Conservation (phyloP, 2,329 filamentous ascomycete genomes). For the Chalaropsis ovoidea region DNA sequence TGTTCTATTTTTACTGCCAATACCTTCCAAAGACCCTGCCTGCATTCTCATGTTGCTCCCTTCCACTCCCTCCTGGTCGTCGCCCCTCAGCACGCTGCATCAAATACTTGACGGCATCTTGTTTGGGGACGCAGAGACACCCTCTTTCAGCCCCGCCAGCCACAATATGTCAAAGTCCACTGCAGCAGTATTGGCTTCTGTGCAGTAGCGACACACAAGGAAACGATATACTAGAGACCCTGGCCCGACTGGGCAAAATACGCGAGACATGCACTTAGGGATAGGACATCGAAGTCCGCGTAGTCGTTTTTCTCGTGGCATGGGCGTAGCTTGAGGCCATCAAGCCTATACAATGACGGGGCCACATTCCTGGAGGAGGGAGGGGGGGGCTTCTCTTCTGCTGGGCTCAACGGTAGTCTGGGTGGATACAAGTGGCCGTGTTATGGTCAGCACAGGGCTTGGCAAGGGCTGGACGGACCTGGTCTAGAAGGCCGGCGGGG, state of each 20-base stretch:
- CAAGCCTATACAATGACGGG: neutral
- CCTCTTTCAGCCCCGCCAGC: neutral
- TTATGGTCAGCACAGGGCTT: neutral
- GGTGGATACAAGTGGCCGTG: neutral
- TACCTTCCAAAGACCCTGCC: neutral
- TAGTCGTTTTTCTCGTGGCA: neutral
- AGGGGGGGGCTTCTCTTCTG: neutral
- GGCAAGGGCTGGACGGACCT: neutral
- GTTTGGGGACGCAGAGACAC: neutral
- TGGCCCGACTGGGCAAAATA: neutral
- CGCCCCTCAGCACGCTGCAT: neutral
- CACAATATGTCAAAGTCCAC: neutral
- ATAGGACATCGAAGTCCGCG: neutral
- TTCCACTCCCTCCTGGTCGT: neutral
- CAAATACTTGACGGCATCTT: neutral
- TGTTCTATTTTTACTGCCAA: neutral
- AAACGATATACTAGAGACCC: neutral
- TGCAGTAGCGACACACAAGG: neutral
- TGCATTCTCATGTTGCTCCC: conserved; percentile 3
- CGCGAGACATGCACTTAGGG: conserved; percentile 1
- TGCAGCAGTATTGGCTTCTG: neutral
- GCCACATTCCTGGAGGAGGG: conserved; percentile 1
- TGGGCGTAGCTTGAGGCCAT: neutral
- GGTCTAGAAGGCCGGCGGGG: neutral
- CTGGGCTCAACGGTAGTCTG: neutral